phyloP scores from a whole-genome alignment of 2,329 filamentous ascomycete genomes.

The Knufia fluminis region DNA sequence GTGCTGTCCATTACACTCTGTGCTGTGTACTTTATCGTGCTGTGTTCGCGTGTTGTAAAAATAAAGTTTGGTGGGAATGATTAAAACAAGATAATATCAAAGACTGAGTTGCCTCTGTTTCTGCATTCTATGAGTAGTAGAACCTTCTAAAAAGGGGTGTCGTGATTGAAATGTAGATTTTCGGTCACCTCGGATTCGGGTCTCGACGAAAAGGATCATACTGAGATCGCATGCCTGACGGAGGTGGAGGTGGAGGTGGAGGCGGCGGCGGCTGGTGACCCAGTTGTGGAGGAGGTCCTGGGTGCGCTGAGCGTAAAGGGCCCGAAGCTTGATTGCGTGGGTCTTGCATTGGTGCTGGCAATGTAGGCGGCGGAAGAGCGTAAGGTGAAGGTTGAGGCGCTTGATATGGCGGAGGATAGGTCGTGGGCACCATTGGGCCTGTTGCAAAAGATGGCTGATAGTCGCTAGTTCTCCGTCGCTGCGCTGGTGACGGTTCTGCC shows the following conservation, averaged over 20 bases:
- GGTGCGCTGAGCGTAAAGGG: background rate
- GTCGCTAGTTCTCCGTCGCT: constrained; percentile 20
- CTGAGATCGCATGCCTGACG: constrained; percentile 14
- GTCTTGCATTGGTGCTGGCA: constrained; percentile 11
- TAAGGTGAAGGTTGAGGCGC: background rate
- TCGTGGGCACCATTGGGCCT: background rate
- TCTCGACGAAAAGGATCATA: constrained; percentile 21
- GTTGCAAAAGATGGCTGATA: constrained; percentile 18
- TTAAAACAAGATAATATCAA: background rate
- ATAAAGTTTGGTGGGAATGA: background rate
- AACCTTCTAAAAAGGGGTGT: background rate
- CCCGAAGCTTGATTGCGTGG: constrained; percentile 10
- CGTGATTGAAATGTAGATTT: background rate
- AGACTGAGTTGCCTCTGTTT: constrained; percentile 3
- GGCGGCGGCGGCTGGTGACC: background rate
- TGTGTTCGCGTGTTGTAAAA: background rate
- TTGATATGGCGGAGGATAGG: constrained; percentile 6
- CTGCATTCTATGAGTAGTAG: constrained; percentile 4
- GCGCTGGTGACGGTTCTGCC: constrained; percentile 15
- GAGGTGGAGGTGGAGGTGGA: constrained; percentile 11
- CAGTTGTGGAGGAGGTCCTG: constrained; percentile 13
- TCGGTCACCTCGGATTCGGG: background rate
- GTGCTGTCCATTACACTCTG: background rate
- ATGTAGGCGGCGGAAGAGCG: constrained; percentile 14
- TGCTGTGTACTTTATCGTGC: background rate